These are phyloP conservation scores for Yamagishiella unicocca DNA, from an alignment of 139 green algal species.

Conservation along the genomic window DNA sequence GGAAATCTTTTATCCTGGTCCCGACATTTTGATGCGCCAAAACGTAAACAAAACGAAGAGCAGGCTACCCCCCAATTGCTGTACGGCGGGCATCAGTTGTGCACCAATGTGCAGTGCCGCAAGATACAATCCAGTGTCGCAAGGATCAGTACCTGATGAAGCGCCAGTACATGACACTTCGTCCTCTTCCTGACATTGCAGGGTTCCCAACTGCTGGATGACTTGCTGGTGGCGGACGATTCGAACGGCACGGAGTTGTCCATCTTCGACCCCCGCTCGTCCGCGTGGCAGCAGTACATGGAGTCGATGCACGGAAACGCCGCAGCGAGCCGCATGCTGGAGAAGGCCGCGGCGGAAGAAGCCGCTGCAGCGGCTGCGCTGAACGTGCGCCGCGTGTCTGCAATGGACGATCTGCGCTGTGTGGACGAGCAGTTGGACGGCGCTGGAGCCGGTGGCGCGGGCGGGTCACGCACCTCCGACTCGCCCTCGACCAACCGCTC, in stretches of 20 bases:
- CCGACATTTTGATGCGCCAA: no score
- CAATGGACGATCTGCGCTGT: constrained; percentile 75
- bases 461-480: constrained; percentile 28
- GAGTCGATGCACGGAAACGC: constrained; percentile 77
- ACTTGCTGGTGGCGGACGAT: constrained; percentile 86
- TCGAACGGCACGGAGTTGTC: constrained; percentile 80
- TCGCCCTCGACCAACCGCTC: constrained; percentile 20
- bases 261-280: constrained; percentile 85
- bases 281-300: constrained; percentile 86
- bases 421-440: constrained; percentile 65
- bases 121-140: no score
- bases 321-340: constrained; percentile 79
- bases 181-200: constrained; percentile 16
- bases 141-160: no score
- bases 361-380: constrained; percentile 86
- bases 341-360: constrained; percentile 86
- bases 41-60: no score
- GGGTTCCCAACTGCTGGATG: constrained; percentile 87
- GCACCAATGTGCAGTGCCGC: no score
- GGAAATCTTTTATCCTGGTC: no score
- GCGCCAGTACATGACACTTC: no score
- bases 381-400: constrained; percentile 66
- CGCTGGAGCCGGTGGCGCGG: neutral
- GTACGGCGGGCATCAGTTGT: no score
- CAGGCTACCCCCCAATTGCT: no score